phyloP scores from a whole-genome alignment of 208 protist species.

The Trypanosoma avium region DNA sequence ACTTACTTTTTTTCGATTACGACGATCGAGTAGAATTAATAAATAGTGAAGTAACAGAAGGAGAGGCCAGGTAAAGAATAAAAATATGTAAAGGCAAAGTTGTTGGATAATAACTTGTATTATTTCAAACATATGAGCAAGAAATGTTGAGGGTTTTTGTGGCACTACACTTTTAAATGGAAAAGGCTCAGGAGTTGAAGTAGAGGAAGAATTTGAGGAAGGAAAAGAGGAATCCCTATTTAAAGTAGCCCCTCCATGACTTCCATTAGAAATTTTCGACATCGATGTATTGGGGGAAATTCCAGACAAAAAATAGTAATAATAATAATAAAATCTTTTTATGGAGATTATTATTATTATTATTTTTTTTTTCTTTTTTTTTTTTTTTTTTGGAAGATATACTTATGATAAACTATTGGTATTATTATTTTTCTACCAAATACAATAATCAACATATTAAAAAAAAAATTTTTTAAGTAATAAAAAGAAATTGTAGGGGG shows the following conservation, averaged over 20 bases:
- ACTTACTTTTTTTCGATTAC: conserved; percentile 49
- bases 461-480: too few species aligned
- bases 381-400: too few species aligned
- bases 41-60: conserved; percentile 49
- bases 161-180: conserved; percentile 69
- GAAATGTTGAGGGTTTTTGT: conserved; percentile 52
- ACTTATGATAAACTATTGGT: too few species aligned
- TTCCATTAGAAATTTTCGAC: too few species aligned
- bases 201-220: neutral
- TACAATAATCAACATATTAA: too few species aligned
- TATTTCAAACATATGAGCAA: conserved; percentile 34
- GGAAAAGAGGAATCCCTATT: neutral
- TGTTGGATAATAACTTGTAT: neutral
- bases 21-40: conserved; percentile 42
- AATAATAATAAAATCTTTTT: too few species aligned
- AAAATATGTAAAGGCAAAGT: conserved; percentile 17
- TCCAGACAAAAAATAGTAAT: too few species aligned
- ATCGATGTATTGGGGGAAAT: too few species aligned
- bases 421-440: too few species aligned
- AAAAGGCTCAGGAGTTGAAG: conserved; percentile 26
- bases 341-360: too few species aligned
- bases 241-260: neutral
- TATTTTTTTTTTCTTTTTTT: too few species aligned
- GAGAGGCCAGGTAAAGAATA: conserved; percentile 40
- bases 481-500: too few species aligned